Evolutionary conservation across 1,284 basidiomycete genomes (phyloP), one percentile per base, ranked within the genome.

Genomic region (Irpex lacteus): DNA sequence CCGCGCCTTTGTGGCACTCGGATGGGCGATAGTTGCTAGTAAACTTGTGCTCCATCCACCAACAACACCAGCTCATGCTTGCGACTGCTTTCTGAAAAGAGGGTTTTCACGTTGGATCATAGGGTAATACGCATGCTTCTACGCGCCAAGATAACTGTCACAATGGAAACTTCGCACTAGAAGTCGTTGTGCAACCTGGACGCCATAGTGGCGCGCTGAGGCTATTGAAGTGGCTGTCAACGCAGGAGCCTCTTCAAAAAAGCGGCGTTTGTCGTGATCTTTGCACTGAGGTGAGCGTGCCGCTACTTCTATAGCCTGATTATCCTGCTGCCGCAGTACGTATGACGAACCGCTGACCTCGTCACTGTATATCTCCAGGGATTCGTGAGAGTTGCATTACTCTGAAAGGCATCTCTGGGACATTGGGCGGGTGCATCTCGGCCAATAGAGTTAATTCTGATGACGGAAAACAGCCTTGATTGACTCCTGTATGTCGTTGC

Each of bases 371-470:
- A 18, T 11, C n/a, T 47, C 56, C 32, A 19, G 37, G 40, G 26
- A 32, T 59, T 60, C 59, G 44, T 66, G 65, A 52, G 65, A 66
- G 65, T 47, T 34, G 15, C 38, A 11, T 11, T 59, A 49, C 65
- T 63, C 34, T 8, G 54, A 53, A 59, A 61, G 65, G 65, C 60
- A 63, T 49, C 56, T 63, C 36, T 61, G 49, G 60, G 65, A 19
- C 34, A 57, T 63, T 21, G 50, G 37, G 47, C 65, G 65, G 65
- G 49, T 34, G 36, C 62, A 63, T 55, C 62, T 66, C 65, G 65
- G 65, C 56, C 54, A 21, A 44, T 47, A 61, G 37, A 53, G 18
- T 54, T 54, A 59, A 19, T 60, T 32, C 55, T 59, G 37, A 38
- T 34, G 9, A 60, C 57, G 36, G 38, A 8, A 54, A 40, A 56